These are phyloP conservation scores for Scutellaria galericulata DNA, from an alignment of 257 asterid species.

Conservation along the genomic window DNA sequence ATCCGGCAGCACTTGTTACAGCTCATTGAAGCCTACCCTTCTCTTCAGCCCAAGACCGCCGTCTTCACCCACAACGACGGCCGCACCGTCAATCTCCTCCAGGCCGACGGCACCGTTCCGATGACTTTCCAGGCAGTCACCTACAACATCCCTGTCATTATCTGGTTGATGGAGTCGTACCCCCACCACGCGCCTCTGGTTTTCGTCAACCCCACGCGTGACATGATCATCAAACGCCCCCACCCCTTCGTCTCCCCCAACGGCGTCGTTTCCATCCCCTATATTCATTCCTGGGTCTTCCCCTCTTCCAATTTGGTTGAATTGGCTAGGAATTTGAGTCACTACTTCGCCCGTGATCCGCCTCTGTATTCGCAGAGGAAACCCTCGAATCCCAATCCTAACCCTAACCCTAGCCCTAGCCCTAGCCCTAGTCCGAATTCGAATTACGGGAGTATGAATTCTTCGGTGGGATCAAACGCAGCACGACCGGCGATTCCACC, in stretches of 20 bases:
- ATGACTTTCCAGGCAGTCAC: constrained; percentile 67
- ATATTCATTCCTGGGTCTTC: constrained; percentile 76
- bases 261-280: constrained; percentile 81
- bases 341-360: constrained; percentile 79
- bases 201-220: constrained; percentile 84
- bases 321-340: constrained; percentile 64
- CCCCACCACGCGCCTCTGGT: constrained; percentile 89
- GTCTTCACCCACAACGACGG: constrained; percentile 97
- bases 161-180: constrained; percentile 91
- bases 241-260: constrained; percentile 85
- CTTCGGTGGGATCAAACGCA: constrained; percentile 44
- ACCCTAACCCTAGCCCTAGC: constrained; percentile 38
- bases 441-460: constrained; percentile 40
- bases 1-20: constrained; percentile 78
- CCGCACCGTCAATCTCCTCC: constrained; percentile 79
- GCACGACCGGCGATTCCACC: constrained; percentile 78
- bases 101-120: constrained; percentile 89
- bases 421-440: constrained; percentile 46
- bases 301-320: constrained; percentile 84
- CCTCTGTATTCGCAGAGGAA: constrained; percentile 79
- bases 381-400: constrained; percentile 48
- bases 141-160: constrained; percentile 83
- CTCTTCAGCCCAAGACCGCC: constrained; percentile 77
- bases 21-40: constrained; percentile 68
- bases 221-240: constrained; percentile 82